phyloP scores from a whole-genome alignment of 352 stramenopile genomes.

The Pythium sukuiense region DNA sequence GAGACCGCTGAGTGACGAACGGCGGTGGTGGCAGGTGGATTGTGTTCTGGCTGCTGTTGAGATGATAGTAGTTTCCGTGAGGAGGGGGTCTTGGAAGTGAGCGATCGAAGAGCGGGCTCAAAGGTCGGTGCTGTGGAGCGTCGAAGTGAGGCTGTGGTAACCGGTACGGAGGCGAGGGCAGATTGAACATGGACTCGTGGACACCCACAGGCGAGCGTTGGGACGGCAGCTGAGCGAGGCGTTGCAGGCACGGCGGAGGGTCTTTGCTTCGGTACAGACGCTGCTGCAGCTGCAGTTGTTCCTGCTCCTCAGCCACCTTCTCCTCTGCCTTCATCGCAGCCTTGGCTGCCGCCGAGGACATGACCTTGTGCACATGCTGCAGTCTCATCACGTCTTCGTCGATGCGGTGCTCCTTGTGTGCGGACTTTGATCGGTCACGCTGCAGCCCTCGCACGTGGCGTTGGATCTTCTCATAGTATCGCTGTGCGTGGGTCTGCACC shows the following conservation, averaged over 20 bases:
- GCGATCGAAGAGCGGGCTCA: neutral
- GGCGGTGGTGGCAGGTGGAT: neutral
- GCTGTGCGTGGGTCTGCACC: conserved; percentile 61
- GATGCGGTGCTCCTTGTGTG: conserved; percentile 27
- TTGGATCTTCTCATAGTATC: conserved; percentile 77
- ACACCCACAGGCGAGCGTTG: conserved; percentile 15
- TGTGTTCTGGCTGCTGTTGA: neutral
- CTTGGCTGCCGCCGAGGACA: conserved; percentile 3
- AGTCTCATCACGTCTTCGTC: conserved; percentile 22
- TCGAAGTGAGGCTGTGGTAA: conserved; percentile 9
- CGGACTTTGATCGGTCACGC: conserved; percentile 22
- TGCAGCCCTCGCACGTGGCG: conserved; percentile 50
- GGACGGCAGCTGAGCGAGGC: conserved; percentile 12
- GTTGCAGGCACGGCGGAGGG: conserved; percentile 21
- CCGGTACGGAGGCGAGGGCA: conserved; percentile 3
- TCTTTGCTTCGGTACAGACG: conserved; percentile 24
- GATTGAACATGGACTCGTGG: conserved; percentile 8
- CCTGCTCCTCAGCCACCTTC: neutral
- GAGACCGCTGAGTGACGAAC: neutral
- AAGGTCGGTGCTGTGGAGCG: neutral
- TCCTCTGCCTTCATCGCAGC: neutral
- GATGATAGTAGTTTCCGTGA: neutral
- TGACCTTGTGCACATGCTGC: conserved; percentile 20
- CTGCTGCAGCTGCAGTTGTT: conserved; percentile 6
- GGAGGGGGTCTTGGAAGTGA: neutral